These are phyloP conservation scores for Diutina catenulata DNA, from an alignment of 1,139 yeast species.

Conservation along the genomic window DNA sequence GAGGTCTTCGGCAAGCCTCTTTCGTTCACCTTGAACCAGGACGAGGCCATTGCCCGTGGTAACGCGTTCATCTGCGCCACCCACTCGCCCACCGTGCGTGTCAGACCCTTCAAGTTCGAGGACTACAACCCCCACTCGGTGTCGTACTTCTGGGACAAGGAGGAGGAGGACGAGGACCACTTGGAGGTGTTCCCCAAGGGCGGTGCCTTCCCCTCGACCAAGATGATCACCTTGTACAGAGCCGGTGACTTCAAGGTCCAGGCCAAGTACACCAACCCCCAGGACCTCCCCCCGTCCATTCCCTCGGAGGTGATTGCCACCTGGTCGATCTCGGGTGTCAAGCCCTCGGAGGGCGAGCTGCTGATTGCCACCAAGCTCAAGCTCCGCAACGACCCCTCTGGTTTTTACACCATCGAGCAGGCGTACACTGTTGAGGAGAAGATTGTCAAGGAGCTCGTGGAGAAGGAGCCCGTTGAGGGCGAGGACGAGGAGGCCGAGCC, in stretches of 20 bases:
- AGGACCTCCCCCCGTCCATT: constrained; percentile 62
- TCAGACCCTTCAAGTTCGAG: constrained; percentile 96
- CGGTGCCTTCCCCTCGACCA: constrained; percentile 87
- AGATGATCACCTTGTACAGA: constrained; percentile 90
- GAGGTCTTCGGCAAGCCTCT: constrained; percentile 79
- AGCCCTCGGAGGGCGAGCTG: constrained; percentile 62
- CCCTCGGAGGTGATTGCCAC: constrained; percentile 52
- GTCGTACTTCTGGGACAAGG: constrained; percentile 91
- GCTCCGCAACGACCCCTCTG: constrained; percentile 95
- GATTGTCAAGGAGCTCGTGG: constrained; percentile 71
- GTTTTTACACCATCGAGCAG: constrained; percentile 85
- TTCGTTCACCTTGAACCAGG: constrained; percentile 95
- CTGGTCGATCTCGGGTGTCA: constrained; percentile 83
- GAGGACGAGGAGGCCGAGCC: constrained; percentile 53
- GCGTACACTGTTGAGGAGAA: constrained; percentile 94
- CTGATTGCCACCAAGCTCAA: constrained; percentile 83
- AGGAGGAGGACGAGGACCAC: constrained; percentile 83
- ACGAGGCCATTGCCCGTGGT: constrained; percentile 98
- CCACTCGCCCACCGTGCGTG: constrained; percentile 98
- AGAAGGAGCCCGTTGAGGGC: constrained; percentile 45
- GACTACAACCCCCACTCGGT: constrained; percentile 89
- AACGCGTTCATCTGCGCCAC: constrained; percentile 98
- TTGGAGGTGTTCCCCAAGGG: constrained; percentile 96
- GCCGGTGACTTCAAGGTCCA: constrained; percentile 77
- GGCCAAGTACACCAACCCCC: constrained; percentile 75